A percentile compares a stretch with the other conserved stretches of the same genome.
Evolutionary conservation across 441 rosid genomes (phyloP).

Genomic region (Breynia disticha): DNA sequence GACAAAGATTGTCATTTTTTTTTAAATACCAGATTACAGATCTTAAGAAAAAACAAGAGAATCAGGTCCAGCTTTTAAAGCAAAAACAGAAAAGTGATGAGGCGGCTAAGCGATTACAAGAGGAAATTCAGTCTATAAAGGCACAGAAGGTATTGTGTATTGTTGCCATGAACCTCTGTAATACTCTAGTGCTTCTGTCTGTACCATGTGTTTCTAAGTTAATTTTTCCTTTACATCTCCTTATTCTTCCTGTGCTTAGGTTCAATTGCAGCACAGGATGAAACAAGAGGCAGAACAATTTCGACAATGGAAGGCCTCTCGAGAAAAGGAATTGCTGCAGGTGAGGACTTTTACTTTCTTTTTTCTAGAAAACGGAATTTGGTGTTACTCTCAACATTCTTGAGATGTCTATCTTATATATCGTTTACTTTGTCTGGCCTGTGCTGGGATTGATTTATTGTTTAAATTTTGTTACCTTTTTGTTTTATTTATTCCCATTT

Average conservation of each 20-base stretch:
- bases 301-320: constrained; percentile 84
- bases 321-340: constrained; percentile 91
- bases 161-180: not conserved
- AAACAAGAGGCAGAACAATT: constrained; percentile 94
- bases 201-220: not conserved
- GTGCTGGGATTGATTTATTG: too few species aligned
- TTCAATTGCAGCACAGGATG: constrained; percentile 83
- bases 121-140: constrained; percentile 91
- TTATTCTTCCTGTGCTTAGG: constrained; percentile 31
- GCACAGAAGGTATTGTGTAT: constrained; percentile 65
- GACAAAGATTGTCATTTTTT: not conserved
- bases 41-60: constrained; percentile 96
- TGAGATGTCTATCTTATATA: not conserved
- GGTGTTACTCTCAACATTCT: too few species aligned
- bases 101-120: constrained; percentile 83
- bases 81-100: constrained; percentile 98
- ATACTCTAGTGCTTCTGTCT: not conserved
- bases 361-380: constrained; percentile 1
- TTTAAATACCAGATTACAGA: constrained; percentile 57
- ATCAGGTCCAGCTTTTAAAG: constrained; percentile 86
- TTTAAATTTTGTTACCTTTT: too few species aligned
- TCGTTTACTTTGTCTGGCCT: too few species aligned
- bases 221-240: not conserved
- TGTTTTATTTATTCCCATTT: too few species aligned
- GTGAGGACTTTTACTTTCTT: constrained; percentile 22